phyloP scores from a whole-genome alignment of 2,329 filamentous ascomycete species.

The Fusarium sp. region DNA sequence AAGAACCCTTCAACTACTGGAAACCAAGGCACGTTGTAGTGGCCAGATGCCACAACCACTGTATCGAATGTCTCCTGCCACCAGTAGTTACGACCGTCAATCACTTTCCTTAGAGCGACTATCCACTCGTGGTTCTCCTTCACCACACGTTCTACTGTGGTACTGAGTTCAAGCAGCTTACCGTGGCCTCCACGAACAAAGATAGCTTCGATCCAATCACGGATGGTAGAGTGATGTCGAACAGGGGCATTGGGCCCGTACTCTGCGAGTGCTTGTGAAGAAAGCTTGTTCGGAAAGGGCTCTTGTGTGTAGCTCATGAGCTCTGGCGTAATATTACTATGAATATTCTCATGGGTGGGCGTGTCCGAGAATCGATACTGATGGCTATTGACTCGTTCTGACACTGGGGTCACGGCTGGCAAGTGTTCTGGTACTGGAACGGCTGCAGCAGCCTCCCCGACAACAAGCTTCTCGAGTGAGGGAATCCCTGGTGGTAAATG shows the following conservation, averaged over 20 bases:
- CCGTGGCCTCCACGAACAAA: constrained; percentile 12
- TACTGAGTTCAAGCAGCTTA: constrained; percentile 24
- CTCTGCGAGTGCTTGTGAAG: constrained; percentile 13
- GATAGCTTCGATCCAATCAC: constrained; percentile 32
- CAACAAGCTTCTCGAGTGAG: constrained; percentile 15
- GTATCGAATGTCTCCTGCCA: constrained; percentile 35
- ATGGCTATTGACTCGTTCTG: constrained; percentile 35
- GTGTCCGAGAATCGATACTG: constrained; percentile 40
- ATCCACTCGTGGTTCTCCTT: constrained; percentile 25
- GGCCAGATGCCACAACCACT: constrained; percentile 28
- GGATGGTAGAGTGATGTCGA: constrained; percentile 21
- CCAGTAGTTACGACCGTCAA: constrained; percentile 29
- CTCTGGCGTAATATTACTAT: constrained; percentile 30
- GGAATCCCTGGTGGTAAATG: constrained; percentile 21
- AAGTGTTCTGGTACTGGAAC: constrained; percentile 28
- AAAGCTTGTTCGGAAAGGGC: constrained; percentile 15
- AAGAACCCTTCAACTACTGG: constrained; percentile 21
- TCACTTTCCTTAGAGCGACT: constrained; percentile 23
- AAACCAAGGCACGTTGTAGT: constrained; percentile 39
- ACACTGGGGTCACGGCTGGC: constrained; percentile 36
- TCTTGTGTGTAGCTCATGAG: constrained; percentile 35
- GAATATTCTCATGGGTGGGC: constrained; percentile 17
- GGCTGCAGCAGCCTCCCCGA: constrained; percentile 24
- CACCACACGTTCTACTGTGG: constrained; percentile 14
- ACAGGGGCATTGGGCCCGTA: constrained; percentile 16